phyloP scores from a whole-genome alignment of 352 stramenopile genomes.

The Globisporangium uncinulatum region DNA sequence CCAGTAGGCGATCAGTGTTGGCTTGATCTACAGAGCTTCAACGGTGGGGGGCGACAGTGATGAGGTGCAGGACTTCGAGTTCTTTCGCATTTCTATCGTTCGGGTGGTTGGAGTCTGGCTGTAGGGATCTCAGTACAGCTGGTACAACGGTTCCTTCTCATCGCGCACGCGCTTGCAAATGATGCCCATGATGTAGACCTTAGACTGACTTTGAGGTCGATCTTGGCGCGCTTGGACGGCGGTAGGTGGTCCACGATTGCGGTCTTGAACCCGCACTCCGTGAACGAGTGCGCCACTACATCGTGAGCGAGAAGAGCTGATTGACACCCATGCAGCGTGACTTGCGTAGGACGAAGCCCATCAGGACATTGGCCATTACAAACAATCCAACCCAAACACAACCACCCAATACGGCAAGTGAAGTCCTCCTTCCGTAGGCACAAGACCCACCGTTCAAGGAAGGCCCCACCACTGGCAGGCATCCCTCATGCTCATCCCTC shows the following conservation, averaged over 20 bases:
- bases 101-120: too few relatives aligned
- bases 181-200: constrained; percentile 89
- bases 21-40: too few relatives aligned
- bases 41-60: too few relatives aligned
- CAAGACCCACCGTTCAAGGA: too few relatives aligned
- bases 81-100: too few relatives aligned
- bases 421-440: too few relatives aligned
- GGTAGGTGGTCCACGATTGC: constrained; percentile 87
- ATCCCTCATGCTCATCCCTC: too few relatives aligned
- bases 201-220: constrained; percentile 81
- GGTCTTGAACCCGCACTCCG: constrained; percentile 94
- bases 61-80: neutral
- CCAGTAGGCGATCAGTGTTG: neutral
- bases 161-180: constrained; percentile 74
- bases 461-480: neutral
- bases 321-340: constrained; percentile 77
- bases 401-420: neutral
- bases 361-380: constrained; percentile 76
- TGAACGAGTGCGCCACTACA: constrained; percentile 97
- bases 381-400: neutral
- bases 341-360: constrained; percentile 89
- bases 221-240: constrained; percentile 64
- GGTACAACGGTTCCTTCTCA: constrained; percentile 78
- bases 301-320: constrained; percentile 97
- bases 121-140: constrained; percentile 35